A percentile compares a stretch with the other conserved stretches of the same genome.
Conservation (phyloP, 768 basidiomycete species). For the Phanerochaete carnosa region DNA sequence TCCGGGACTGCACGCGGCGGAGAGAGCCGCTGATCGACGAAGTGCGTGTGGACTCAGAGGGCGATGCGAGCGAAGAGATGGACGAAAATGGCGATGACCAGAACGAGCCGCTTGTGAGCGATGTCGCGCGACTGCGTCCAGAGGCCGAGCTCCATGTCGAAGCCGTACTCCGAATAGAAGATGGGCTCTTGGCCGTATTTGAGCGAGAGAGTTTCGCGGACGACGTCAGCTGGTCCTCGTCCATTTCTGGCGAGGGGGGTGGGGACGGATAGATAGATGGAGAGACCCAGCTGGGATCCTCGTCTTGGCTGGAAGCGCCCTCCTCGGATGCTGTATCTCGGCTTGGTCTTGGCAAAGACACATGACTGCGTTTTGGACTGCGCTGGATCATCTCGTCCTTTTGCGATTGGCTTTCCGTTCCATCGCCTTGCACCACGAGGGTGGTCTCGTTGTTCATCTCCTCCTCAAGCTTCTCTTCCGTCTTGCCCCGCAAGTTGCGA, state of each 20-base stretch:
- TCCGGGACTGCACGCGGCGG: constrained; percentile 10
- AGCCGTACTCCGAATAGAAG: neutral
- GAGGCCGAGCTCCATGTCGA: neutral
- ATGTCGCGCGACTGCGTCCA: constrained; percentile 6
- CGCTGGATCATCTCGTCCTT: constrained; percentile 14
- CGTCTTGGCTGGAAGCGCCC: constrained; percentile 19
- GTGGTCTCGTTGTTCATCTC: constrained; percentile 70
- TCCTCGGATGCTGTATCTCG: constrained; percentile 31
- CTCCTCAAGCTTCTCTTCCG: constrained; percentile 58
- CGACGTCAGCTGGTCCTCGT: constrained; percentile 13
- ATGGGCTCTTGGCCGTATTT: constrained; percentile 1
- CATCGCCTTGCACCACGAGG: constrained; percentile 73
- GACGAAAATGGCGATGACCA: neutral
- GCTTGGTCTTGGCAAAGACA: neutral
- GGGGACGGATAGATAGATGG: constrained; percentile 26
- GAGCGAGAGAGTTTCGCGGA: constrained; percentile 7
- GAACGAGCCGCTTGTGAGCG: constrained; percentile 3
- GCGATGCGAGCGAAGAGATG: neutral
- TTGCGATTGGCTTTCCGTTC: constrained; percentile 43
- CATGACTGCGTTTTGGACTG: neutral
- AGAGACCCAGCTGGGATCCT: constrained; percentile 52
- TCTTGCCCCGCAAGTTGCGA: constrained; percentile 22
- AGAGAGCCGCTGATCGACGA: neutral
- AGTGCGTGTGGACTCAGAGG: neutral
- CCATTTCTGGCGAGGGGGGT: constrained; percentile 20